Evolutionary conservation across 2,329 filamentous ascomycete genomes (phyloP), one percentile per base, ranked within the genome.

Genomic region (Xylariaceae sp.): DNA sequence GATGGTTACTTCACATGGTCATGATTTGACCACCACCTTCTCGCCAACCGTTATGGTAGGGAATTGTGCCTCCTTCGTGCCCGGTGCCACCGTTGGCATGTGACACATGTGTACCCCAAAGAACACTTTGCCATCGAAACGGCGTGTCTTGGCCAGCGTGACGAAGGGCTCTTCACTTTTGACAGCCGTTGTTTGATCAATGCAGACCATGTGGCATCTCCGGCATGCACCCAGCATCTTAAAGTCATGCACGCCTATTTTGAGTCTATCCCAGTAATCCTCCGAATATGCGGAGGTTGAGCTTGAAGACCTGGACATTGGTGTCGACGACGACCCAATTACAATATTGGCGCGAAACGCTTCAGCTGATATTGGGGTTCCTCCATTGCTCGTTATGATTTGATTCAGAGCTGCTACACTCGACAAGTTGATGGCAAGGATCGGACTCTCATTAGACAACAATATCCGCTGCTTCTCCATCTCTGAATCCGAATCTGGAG

Each of bases 131-230:
- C 92, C 90, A 55, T 89, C 86, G 64, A 90, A 86, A 58, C 90
- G 84, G 66, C 94, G 83, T 9, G 90, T 96, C 77, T 95, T 96
- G 1, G 89, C 88, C 60, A 99, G 76, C 0, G 92, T 97, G 2
- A 89, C 83, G 70, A 94, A 96, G 0, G 94, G 94, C 73, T 97
- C 94, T 63, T 91, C 85, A 64, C 86, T 85, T 72, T 86, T 89
- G 63, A 85, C 80, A 0, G 86, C 92, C 10, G 88, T 96, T 51
- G 85, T 78, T 72, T 97, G 94, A 69, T 99, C 87, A 51, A 97
- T 85, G 71, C 93, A 97, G 8, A 99, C 88, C 92, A 99, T 97
- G 72, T 96, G 92, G 68, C 94, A 99, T 60, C 94, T 80, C 61
- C 91, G 84, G 69, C 94, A 99, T 2, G 89, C 84, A 0, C 92